A percentile compares a stretch with the other conserved stretches of the same genome.
Evolutionary conservation across 148 eudicot species (phyloP).

Genomic region (Limonium bicolor): DNA sequence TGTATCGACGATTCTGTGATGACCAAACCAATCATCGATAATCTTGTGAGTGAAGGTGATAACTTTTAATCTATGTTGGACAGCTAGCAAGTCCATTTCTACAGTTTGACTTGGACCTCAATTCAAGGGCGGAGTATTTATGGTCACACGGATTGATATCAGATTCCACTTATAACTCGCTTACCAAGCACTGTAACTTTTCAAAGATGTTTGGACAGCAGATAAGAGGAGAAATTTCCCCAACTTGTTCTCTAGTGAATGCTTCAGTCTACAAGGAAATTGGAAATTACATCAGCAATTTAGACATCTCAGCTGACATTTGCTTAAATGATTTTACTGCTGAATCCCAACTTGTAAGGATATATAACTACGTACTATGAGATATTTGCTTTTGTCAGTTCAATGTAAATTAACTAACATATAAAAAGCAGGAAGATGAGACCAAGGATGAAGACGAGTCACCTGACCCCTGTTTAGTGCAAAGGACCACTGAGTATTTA

Average conservation of each 20-base stretch:
- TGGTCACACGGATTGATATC: constrained; percentile 99
- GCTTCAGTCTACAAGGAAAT: constrained; percentile 63
- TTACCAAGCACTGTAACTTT: constrained; percentile 70
- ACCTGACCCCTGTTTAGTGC: constrained; percentile 91
- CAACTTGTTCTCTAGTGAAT: constrained; percentile 60
- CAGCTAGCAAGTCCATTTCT: constrained; percentile 90
- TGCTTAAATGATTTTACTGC: too few species aligned
- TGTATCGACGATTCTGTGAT: too few species aligned
- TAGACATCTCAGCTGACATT: constrained; percentile 88
- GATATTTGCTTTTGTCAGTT: too few species aligned
- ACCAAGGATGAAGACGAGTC: too few species aligned
- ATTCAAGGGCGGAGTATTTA: constrained; percentile 88
- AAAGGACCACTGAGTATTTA: constrained; percentile 63
- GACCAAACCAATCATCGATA: too few species aligned
- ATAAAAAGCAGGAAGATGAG: too few species aligned
- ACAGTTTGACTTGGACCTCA: constrained; percentile 70
- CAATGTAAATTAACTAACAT: too few species aligned
- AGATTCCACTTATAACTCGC: constrained; percentile 66
- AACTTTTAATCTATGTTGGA: too few species aligned
- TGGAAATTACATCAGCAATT: constrained; percentile 76
- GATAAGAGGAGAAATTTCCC: constrained; percentile 54
- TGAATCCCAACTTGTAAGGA: too few species aligned
- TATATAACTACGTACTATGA: too few species aligned
- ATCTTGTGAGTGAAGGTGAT: too few species aligned
- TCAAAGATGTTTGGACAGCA: constrained; percentile 69